Evolutionary conservation across 345 rosid species (phyloP).

Genomic region (Ailanthus altissimus): DNA sequence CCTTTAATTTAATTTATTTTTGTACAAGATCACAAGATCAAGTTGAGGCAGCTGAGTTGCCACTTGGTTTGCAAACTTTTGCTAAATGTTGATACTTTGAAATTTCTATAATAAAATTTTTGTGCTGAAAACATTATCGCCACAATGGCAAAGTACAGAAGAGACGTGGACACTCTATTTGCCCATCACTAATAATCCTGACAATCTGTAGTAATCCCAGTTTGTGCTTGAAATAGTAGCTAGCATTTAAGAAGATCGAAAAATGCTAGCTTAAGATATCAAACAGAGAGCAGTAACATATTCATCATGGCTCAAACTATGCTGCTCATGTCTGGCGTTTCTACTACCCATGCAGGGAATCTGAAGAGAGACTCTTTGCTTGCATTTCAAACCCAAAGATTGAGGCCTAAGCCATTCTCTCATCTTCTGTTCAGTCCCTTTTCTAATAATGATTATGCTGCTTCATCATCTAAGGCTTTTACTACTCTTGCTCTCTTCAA

Average conservation of each 20-base stretch:
- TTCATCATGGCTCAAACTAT: constrained; percentile 75
- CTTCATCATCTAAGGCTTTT: constrained; percentile 29
- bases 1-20: no score
- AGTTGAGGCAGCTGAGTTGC: not conserved
- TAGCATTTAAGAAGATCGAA: not conserved
- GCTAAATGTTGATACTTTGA: not conserved
- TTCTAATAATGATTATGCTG: constrained; percentile 19
- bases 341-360: constrained; percentile 42
- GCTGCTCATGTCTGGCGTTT: constrained; percentile 73
- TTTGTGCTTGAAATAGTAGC: not conserved
- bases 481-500: constrained; percentile 75
- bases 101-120: not conserved
- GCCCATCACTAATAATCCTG: constrained; percentile 47
- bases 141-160: constrained; percentile 7
- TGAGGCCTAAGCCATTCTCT: constrained; percentile 47
- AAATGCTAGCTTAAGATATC: not conserved
- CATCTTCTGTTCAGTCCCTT: constrained; percentile 39
- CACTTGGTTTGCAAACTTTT: not conserved
- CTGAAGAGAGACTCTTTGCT: constrained; percentile 52
- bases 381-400: constrained; percentile 50
- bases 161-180: constrained; percentile 58
- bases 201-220: constrained; percentile 26
- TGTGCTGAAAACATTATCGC: constrained; percentile 17
- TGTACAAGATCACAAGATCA: not conserved
- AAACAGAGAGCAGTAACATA: not conserved